A percentile compares a stretch with the other conserved stretches of the same genome.
Conservation (phyloP, 2,329 filamentous ascomycete genomes). For the Tolypocladium cylindrosporum region DNA sequence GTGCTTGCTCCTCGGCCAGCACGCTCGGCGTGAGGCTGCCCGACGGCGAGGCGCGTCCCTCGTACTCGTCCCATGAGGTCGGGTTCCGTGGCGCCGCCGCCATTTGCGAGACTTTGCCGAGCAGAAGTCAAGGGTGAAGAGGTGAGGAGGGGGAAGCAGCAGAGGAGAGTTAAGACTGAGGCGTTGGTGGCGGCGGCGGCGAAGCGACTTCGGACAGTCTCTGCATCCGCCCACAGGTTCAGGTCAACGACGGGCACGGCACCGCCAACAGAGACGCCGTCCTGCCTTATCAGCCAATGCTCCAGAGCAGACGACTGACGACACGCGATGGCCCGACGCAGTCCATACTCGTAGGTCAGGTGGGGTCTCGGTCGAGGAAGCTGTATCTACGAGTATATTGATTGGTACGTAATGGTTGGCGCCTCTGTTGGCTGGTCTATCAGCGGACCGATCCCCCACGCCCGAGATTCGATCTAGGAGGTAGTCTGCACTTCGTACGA, state of each 20-base stretch:
- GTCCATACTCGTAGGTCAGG: background rate
- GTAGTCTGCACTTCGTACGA: too few relatives aligned
- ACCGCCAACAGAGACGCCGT: background rate
- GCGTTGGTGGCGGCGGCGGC: background rate
- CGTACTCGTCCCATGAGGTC: slow-evolving; percentile 36
- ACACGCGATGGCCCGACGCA: background rate
- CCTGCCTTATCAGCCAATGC: background rate
- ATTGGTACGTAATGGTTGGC: too few relatives aligned
- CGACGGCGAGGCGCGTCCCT: slow-evolving; percentile 29
- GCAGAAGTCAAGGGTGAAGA: background rate
- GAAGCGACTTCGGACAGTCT: background rate
- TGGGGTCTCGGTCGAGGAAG: background rate
- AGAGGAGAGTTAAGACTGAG: background rate
- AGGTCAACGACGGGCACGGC: background rate
- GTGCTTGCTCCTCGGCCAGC: slow-evolving; percentile 33
- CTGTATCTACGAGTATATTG: background rate
- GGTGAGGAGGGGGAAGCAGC: background rate
- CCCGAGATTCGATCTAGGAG: background rate
- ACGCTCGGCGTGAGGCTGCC: slow-evolving; percentile 32
- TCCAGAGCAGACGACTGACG: background rate
- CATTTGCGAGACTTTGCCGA: slow-evolving; percentile 11
- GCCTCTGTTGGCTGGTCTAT: background rate
- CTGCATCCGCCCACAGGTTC: background rate
- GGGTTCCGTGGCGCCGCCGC: slow-evolving; percentile 23
- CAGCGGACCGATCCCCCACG: background rate